These are phyloP conservation scores for Suillus lakei DNA, from an alignment of 768 basidiomycete genomes.

Conservation along the genomic window DNA sequence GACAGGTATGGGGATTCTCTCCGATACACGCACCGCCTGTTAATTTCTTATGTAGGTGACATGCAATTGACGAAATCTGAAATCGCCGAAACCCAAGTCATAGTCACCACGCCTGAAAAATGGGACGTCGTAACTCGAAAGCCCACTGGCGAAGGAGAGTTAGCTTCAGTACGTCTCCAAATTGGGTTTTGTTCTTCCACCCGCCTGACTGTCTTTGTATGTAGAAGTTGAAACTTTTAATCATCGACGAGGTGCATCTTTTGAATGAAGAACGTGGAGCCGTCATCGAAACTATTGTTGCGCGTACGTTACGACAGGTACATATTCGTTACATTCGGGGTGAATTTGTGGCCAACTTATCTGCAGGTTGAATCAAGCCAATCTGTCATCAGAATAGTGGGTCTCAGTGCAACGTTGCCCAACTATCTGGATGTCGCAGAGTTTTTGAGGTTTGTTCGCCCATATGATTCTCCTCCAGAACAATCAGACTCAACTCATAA, in stretches of 20 bases:
- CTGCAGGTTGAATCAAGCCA: constrained; percentile 92
- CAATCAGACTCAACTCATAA: constrained; percentile 9
- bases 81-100: constrained; percentile 94
- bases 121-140: constrained; percentile 99
- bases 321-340: constrained; percentile 10
- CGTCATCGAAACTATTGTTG: constrained; percentile 97
- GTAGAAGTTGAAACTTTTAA: constrained; percentile 90
- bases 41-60: constrained; percentile 55
- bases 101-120: constrained; percentile 98
- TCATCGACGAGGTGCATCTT: constrained; percentile 97
- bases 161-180: constrained; percentile 74
- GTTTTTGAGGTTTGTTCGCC: constrained; percentile 73
- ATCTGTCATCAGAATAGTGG: constrained; percentile 94
- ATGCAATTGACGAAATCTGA: constrained; percentile 97
- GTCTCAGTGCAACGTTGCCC: constrained; percentile 93
- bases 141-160: constrained; percentile 94
- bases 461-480: not conserved
- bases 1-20: constrained; percentile 59
- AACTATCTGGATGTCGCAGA: constrained; percentile 97
- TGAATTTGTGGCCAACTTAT: constrained; percentile 1
- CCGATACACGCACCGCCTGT: not conserved
- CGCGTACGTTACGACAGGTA: constrained; percentile 89
- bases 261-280: constrained; percentile 98
- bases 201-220: constrained; percentile 5
- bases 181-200: not conserved